These are phyloP conservation scores for Tremella yokohamensis DNA, from an alignment of 768 basidiomycete genomes.

Conservation along the genomic window DNA sequence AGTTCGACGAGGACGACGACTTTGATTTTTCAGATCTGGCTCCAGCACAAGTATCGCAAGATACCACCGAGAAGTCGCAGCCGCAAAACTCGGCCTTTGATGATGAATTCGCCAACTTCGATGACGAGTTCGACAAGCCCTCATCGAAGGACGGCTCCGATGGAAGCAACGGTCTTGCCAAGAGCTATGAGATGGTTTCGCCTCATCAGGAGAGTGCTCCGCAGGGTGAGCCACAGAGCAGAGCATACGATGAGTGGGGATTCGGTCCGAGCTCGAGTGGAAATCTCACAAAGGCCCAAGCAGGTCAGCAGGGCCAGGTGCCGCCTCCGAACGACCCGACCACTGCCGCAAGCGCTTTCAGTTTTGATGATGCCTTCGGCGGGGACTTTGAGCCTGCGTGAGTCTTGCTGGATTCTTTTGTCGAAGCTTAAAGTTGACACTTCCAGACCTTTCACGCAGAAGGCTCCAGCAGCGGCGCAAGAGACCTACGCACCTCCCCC, in stretches of 20 bases:
- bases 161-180: constrained; percentile 12
- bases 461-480: constrained; percentile 55
- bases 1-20: constrained; percentile 42
- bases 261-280: constrained; percentile 6
- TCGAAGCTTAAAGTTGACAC: constrained; percentile 47
- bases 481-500: constrained; percentile 45
- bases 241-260: constrained; percentile 35
- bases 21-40: constrained; percentile 46
- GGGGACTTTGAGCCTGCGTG: constrained; percentile 44
- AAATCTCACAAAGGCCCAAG: neutral
- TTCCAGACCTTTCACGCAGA: constrained; percentile 54
- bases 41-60: constrained; percentile 30
- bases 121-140: constrained; percentile 50
- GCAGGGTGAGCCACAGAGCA: neutral
- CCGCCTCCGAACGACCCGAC: constrained; percentile 7
- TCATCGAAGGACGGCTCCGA: constrained; percentile 17
- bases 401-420: constrained; percentile 6
- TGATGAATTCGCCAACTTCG: constrained; percentile 50
- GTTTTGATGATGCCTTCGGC: constrained; percentile 57
- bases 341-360: constrained; percentile 30
- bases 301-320: constrained; percentile 6
- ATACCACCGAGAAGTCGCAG: constrained; percentile 12
- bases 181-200: constrained; percentile 49
- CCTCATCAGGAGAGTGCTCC: constrained; percentile 10
- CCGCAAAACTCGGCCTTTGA: constrained; percentile 34